Evolutionary conservation across 345 rosid species (phyloP).

Genomic region (Gossypioides kirkii): DNA sequence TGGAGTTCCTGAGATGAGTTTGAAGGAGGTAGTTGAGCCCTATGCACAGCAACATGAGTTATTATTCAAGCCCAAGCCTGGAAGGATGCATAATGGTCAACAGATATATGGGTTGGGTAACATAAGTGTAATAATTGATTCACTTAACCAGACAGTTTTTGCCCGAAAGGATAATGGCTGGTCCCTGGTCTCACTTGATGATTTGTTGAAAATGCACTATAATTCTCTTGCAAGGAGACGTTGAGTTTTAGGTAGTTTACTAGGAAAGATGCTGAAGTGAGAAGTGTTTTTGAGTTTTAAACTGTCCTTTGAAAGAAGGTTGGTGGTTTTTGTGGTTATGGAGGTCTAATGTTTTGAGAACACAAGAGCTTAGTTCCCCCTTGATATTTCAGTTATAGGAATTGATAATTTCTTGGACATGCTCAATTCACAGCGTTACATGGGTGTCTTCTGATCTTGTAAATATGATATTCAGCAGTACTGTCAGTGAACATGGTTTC

Average conservation of each 20-base stretch:
- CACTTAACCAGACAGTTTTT: constrained; percentile 59
- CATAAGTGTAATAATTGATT: constrained; percentile 60
- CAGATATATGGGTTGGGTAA: constrained; percentile 88
- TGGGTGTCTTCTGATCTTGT: no score
- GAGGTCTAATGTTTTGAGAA: background rate
- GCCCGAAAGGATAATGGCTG: constrained; percentile 67
- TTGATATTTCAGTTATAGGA: background rate
- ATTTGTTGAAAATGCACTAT: constrained; percentile 68
- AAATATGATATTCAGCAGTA: no score
- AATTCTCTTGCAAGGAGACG: constrained; percentile 42
- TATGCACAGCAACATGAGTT: constrained; percentile 73
- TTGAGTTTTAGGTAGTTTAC: constrained; percentile 18
- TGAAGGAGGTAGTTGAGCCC: constrained; percentile 78
- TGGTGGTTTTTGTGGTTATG: background rate
- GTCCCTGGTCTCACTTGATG: constrained; percentile 63
- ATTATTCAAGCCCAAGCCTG: constrained; percentile 68
- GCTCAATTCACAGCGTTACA: background rate
- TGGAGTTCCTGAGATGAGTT: constrained; percentile 43
- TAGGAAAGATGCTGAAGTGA: background rate
- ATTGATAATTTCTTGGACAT: background rate
- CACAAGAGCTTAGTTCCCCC: background rate
- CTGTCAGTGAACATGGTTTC: no score
- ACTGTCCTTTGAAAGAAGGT: background rate
- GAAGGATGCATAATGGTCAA: constrained; percentile 71
- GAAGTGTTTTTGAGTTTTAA: background rate